These are phyloP conservation scores for Toxoplasma gondii DNA, from an alignment of 169 alveolate genomes.

Conservation along the genomic window DNA sequence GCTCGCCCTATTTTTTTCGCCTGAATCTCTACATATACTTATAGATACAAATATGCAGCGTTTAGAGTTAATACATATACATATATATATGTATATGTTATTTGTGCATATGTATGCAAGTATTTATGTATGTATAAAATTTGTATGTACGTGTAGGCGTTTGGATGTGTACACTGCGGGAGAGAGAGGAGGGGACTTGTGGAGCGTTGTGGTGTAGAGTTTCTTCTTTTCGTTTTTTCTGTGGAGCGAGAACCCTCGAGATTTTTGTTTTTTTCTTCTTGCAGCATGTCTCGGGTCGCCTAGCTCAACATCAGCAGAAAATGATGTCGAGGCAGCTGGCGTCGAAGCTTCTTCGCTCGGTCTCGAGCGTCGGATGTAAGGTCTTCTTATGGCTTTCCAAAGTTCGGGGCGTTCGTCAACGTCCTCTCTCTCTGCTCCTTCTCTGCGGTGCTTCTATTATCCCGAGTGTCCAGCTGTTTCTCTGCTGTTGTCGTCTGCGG, in stretches of 20 bases:
- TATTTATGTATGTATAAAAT: not conserved
- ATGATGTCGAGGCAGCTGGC: slow-evolving; percentile 12
- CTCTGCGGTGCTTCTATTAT: not conserved
- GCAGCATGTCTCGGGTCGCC: not conserved
- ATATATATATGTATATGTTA: not conserved
- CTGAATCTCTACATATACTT: not conserved
- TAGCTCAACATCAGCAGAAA: slow-evolving; percentile 26
- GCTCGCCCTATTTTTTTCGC: not conserved
- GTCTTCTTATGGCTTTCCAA: no score
- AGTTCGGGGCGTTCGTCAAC: no score
- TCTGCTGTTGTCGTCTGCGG: not conserved
- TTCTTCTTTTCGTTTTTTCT: no score
- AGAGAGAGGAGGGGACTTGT: no score
- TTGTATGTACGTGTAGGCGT: no score
- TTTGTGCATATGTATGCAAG: not conserved
- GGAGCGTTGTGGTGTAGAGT: no score
- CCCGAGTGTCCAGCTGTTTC: not conserved
- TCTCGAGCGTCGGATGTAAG: slow-evolving; percentile 37
- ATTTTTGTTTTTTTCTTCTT: no score
- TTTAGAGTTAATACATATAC: not conserved
- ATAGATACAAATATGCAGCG: no score
- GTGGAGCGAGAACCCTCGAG: no score
- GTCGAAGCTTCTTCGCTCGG: slow-evolving; percentile 9
- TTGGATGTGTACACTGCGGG: no score
- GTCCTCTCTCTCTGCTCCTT: no score